Base-by-base conservation (phyloP, 2,329 filamentous ascomycete genomes). In the Ascosphaera aggregata region DNA sequence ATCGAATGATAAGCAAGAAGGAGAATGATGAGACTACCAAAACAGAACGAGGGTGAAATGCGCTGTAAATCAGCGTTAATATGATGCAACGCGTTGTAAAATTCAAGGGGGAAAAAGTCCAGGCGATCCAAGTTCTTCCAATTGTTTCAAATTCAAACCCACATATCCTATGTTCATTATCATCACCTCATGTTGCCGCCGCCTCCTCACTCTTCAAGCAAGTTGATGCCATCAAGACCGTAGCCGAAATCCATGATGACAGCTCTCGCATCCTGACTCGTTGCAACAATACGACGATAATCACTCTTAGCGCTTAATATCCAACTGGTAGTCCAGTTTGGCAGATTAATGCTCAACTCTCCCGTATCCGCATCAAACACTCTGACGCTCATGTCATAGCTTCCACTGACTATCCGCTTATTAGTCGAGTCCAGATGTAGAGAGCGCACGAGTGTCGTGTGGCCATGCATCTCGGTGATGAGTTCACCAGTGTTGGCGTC, bases 271-370 rank as follows among this genome's bases (percentile, higher is more conserved):
- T 94, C 85, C 57, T 98, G 89, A 38, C 85, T 89, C 1, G 86
- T 92, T 49, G 82, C 89, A 44, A 98, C 80, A 45, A 98, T 89
- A 44, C 89, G 73, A 42, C 86, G 69, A 57, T 95, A 95, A 54
- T 98, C 86, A 45, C 80, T 85, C 66, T 94, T 94, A 39, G 89
- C 89, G 45, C 81, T 85, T 42, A 98, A 62, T 51, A 98, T 91
- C 89, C 89, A 98, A 58, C 82, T 92, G 9, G 78, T 77, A 42
- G 93, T 92, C 84, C 85, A 95, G 47, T 80, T 75, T n/a, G 84
- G 80, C 50, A 94, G 86, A 48, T 84, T 76, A 44, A 91, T 71
- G 43, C 86, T 68, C 47, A 82, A 67, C 36, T 74, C 63, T 24
- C 85, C 86, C 2, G 76, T 77, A 45, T 76, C 73, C 59, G 89